phyloP scores from a whole-genome alignment of 352 stramenopile genomes.

The Vaucheria bursata region DNA sequence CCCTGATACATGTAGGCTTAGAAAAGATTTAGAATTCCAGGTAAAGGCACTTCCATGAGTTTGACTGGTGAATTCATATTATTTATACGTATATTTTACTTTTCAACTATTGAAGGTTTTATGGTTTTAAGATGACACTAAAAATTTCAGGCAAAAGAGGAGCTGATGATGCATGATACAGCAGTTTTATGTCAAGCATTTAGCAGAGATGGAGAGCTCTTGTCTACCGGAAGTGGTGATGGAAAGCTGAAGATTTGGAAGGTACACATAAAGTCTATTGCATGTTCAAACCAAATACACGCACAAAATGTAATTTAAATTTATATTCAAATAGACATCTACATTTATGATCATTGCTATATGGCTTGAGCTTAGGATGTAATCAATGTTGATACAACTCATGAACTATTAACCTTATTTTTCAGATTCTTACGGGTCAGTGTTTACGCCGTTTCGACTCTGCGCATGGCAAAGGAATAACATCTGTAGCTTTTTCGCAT shows the following conservation, averaged over 20 bases:
- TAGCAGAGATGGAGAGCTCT: slow-evolving; percentile 67
- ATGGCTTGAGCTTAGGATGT: not conserved
- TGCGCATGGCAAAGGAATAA: slow-evolving; percentile 68
- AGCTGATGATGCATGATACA: slow-evolving; percentile 77
- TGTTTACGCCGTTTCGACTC: slow-evolving; percentile 58
- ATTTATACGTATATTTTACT: not conserved
- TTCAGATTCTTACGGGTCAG: slow-evolving; percentile 54
- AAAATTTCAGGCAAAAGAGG: slow-evolving; percentile 54
- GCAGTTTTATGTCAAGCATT: slow-evolving; percentile 70
- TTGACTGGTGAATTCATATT: not conserved
- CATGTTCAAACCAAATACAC: not conserved
- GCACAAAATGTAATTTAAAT: not conserved
- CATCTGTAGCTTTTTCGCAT: slow-evolving; percentile 68
- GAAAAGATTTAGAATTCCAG: slow-evolving; percentile 79
- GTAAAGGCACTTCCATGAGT: slow-evolving; percentile 35
- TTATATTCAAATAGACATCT: too few relatives aligned
- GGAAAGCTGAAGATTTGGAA: slow-evolving; percentile 81
- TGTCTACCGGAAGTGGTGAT: slow-evolving; percentile 73
- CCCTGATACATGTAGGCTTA: slow-evolving; percentile 71
- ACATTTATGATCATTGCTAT: not conserved
- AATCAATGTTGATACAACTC: not conserved
- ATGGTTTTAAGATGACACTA: too few relatives aligned
- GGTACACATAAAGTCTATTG: slow-evolving; percentile 30
- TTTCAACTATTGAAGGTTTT: not conserved
- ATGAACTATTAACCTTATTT: not conserved